Evolutionary conservation across 352 stramenopile species (phyloP).

Genomic region (Globisporangium rhizosaccharum): DNA sequence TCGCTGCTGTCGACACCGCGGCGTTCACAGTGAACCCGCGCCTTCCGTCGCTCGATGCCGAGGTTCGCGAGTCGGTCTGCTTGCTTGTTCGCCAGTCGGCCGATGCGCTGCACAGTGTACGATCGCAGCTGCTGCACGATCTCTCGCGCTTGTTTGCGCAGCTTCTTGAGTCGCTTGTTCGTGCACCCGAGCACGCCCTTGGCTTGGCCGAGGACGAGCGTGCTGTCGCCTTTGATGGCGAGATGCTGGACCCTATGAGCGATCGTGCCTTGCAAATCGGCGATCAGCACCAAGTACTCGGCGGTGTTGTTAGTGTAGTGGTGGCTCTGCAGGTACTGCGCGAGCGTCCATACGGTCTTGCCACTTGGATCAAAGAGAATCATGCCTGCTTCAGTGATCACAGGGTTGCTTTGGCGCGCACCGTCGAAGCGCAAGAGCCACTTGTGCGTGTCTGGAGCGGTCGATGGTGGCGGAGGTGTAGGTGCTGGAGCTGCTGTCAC

Average conservation of each 20-base stretch:
- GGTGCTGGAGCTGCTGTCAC: too few species aligned
- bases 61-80: constrained; percentile 12
- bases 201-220: constrained; percentile 5
- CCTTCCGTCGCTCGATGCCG: constrained; percentile 4
- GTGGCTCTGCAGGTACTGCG: too few species aligned
- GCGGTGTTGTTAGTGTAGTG: too few species aligned
- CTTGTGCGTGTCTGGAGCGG: background rate
- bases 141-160: constrained; percentile 5
- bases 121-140: background rate
- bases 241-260: background rate
- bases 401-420: background rate
- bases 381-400: too few species aligned
- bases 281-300: too few species aligned
- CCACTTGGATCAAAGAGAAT: too few species aligned
- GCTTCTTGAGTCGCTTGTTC: constrained; percentile 5
- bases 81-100: constrained; percentile 9
- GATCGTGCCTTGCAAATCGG: too few species aligned
- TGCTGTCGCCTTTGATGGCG: constrained; percentile 8
- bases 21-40: background rate
- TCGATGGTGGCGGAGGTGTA: background rate
- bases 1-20: background rate
- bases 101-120: constrained; percentile 4
- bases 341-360: too few species aligned
- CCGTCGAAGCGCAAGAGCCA: constrained; percentile 1
- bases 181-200: constrained; percentile 8